Base-by-base conservation (phyloP, 2,329 filamentous ascomycete genomes). In the Colletotrichum tropicale region DNA sequence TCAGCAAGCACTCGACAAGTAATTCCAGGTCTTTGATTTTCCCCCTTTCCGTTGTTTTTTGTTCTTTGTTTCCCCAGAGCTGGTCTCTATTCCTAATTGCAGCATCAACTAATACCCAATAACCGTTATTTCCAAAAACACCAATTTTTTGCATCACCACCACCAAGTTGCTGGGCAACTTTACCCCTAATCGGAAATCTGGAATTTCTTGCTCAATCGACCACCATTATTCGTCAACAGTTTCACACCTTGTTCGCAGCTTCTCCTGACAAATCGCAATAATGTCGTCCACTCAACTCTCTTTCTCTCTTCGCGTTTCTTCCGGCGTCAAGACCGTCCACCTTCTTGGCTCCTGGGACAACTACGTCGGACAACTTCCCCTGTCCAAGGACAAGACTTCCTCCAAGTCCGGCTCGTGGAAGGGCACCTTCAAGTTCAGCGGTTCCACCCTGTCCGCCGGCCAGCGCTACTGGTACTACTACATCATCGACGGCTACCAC, bases 391-490 rank as follows among this genome's bases (percentile, higher is more conserved):
- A 98, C 86, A 93, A 92, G 88, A 88, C 89, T 83, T 91, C 94
- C 65, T 93, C 93, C 87, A 98, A 98, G 90, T 92, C 94, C 73
- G 96, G 96, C 84, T 94, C 94, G 81, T 98, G 96, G 96, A 95
- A 96, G 86, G 97, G 96, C 83, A 98, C 95, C 82, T 98, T 99
- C 90, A 94, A 95, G 88, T 98, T 99, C 89, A 94, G 97, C 88
- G 94, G 94, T 84, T 88, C 92, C 77, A 96, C 95, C 76, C 91
- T 98, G 81, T 93, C 96, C 89, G 90, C 95, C 81, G 96, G 96
- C 85, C 93, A 95, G 85, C 94, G 96, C 84, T 98, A 98, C 93
- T 99, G 97, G 97, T 99, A 98, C 93, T 99, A 99, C 93, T 99
- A 98, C 91, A 98, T 98, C 93, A 97, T 98, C 86, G 97, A 99